Conservation (phyloP, 2,329 filamentous ascomycete genomes). For the Colletotrichum gigasporum region DNA sequence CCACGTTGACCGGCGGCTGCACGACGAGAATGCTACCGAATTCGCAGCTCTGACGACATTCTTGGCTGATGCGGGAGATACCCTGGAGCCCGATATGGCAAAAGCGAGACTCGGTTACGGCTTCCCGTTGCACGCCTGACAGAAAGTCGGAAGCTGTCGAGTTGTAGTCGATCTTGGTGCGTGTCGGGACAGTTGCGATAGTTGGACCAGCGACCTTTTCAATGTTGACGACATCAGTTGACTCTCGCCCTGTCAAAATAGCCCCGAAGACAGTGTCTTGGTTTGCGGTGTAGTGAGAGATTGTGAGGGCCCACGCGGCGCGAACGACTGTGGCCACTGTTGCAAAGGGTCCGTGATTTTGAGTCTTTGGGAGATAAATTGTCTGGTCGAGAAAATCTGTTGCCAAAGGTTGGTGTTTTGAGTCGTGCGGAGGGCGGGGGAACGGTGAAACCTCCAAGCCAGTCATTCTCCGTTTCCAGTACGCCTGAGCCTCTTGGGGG, state of each 20-base stretch:
- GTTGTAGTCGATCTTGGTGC: slow-evolving; percentile 31
- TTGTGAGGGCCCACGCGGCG: slow-evolving; percentile 42
- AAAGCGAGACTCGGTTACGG: slow-evolving; percentile 33
- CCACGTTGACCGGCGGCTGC: slow-evolving; percentile 30
- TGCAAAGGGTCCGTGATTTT: background rate
- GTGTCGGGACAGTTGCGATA: slow-evolving; percentile 41
- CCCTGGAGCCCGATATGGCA: slow-evolving; percentile 35
- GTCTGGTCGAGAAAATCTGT: background rate
- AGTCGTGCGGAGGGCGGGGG: background rate
- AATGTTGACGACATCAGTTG: slow-evolving; percentile 36
- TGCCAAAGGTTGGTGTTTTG: slow-evolving; percentile 1
- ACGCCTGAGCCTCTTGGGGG: background rate
- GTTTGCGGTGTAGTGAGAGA: slow-evolving; percentile 46
- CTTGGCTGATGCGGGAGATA: slow-evolving; percentile 30
- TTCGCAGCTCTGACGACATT: slow-evolving; percentile 31
- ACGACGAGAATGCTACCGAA: slow-evolving; percentile 43
- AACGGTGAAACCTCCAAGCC: slow-evolving; percentile 3
- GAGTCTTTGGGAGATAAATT: background rate
- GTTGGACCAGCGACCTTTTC: slow-evolving; percentile 40
- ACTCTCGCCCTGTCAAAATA: slow-evolving; percentile 40
- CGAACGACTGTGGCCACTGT: slow-evolving; percentile 35
- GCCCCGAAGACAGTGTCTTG: slow-evolving; percentile 38
- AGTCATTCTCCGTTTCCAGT: slow-evolving; percentile 2
- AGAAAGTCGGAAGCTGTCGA: slow-evolving; percentile 24
- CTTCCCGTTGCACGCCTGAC: slow-evolving; percentile 28